A percentile compares a stretch with the other conserved stretches of the same genome.
phyloP scores from a whole-genome alignment of 768 basidiomycete genomes.

The Naganishia friedmannii region DNA sequence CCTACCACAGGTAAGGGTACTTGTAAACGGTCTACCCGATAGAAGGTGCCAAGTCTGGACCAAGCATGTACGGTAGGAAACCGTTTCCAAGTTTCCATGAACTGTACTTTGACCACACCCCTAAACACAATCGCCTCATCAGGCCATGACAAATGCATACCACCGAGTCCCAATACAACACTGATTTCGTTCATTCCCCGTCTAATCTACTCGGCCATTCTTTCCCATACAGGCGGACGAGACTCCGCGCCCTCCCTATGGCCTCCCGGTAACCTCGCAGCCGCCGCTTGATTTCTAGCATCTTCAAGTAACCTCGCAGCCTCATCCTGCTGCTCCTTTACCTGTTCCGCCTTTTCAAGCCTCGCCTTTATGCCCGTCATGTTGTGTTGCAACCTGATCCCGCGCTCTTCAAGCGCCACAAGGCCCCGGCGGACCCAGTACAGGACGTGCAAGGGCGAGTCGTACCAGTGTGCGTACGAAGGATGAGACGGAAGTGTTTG shows the following conservation, averaged over 20 bases:
- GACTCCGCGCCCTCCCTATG: neutral
- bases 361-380: neutral
- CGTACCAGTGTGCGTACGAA: conserved; percentile 30
- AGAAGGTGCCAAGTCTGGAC: neutral
- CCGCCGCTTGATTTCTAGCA: neutral
- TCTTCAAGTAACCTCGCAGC: neutral
- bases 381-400: neutral
- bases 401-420: conserved; percentile 28
- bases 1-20: neutral
- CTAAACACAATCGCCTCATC: neutral
- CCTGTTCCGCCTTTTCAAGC: conserved; percentile 5
- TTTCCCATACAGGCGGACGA: too few species aligned
- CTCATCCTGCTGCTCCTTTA: neutral
- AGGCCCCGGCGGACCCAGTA: conserved; percentile 32
- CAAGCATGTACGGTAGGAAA: neutral
- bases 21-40: neutral
- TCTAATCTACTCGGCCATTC: too few species aligned
- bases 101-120: neutral
- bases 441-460: conserved; percentile 27
- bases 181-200: neutral
- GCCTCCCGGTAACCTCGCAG: neutral
- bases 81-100: too few species aligned
- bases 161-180: neutral
- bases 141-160: neutral
- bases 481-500: conserved; percentile 22